These are phyloP conservation scores for Prunus salicina DNA, from an alignment of 306 rosid species.

Conservation along the genomic window DNA sequence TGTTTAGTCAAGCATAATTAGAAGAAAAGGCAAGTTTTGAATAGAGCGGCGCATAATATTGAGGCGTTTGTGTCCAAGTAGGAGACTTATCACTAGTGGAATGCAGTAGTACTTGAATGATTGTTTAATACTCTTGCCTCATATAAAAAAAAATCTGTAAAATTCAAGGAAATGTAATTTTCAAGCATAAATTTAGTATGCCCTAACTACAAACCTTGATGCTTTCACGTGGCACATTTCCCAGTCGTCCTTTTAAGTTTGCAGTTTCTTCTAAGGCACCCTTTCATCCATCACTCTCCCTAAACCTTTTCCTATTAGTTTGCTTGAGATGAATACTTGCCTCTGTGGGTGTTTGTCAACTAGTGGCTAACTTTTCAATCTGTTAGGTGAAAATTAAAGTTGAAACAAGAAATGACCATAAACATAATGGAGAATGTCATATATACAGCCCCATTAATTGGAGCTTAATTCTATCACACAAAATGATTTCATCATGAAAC, in stretches of 20 bases:
- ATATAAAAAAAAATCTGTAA: not conserved
- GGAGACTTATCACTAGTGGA: too few species aligned
- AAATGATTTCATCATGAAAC: not conserved
- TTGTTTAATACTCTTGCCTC: too few species aligned
- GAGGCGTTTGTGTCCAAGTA: too few species aligned
- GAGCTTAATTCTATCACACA: not conserved
- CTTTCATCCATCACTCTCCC: not conserved
- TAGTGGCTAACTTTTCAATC: not conserved
- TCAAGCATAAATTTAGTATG: not conserved
- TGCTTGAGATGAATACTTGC: not conserved
- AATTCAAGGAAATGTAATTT: not conserved
- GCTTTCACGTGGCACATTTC: not conserved
- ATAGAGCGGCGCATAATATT: too few species aligned
- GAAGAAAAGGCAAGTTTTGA: too few species aligned
- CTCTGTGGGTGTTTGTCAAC: not conserved
- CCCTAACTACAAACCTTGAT: not conserved
- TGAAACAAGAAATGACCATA: too few species aligned
- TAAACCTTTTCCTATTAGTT: not conserved
- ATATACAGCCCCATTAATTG: not conserved
- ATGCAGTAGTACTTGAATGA: too few species aligned
- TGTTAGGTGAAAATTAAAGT: not conserved
- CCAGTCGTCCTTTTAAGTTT: conserved; percentile 3
- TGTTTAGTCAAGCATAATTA: too few species aligned
- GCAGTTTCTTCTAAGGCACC: conserved; percentile 14
- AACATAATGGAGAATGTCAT: not conserved